Evolutionary conservation across 2,329 filamentous ascomycete genomes (phyloP).

Genomic region (Colletotrichum tropicale): DNA sequence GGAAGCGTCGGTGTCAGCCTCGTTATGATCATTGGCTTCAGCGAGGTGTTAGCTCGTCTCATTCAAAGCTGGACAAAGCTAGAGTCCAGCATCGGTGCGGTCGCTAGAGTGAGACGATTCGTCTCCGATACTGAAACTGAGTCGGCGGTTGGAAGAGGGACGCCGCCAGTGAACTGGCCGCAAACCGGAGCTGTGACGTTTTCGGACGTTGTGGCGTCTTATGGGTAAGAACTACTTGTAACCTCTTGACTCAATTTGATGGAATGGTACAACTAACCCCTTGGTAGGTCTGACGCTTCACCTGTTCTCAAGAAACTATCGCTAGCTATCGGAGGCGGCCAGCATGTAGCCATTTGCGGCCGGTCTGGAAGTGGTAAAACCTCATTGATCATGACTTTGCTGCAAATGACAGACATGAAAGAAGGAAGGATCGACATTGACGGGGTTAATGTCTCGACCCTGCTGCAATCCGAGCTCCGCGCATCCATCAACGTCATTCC

Average conservation of each 20-base stretch:
- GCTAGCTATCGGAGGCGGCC: neutral
- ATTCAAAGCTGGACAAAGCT: conserved; percentile 25
- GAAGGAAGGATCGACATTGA: neutral
- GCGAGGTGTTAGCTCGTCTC: neutral
- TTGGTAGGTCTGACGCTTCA: neutral
- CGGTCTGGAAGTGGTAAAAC: conserved; percentile 13
- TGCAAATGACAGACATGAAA: neutral
- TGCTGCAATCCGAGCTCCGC: neutral
- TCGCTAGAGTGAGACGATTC: neutral
- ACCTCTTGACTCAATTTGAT: rapidly evolving
- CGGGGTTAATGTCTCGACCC: neutral
- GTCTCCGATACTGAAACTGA: neutral
- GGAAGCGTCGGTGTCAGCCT: conserved; percentile 28
- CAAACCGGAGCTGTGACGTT: neutral
- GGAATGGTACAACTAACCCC: neutral
- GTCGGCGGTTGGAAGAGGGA: neutral
- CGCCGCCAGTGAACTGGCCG: neutral
- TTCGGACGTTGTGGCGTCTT: neutral
- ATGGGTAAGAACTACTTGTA: neutral
- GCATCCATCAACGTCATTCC: neutral
- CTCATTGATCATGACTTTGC: neutral
- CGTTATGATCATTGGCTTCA: conserved; percentile 13
- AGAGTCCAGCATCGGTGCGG: conserved; percentile 8
- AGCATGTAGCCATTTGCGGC: neutral
- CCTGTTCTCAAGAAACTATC: neutral